phyloP scores from a whole-genome alignment of 768 basidiomycete genomes.

The Lentinula guzmanii region DNA sequence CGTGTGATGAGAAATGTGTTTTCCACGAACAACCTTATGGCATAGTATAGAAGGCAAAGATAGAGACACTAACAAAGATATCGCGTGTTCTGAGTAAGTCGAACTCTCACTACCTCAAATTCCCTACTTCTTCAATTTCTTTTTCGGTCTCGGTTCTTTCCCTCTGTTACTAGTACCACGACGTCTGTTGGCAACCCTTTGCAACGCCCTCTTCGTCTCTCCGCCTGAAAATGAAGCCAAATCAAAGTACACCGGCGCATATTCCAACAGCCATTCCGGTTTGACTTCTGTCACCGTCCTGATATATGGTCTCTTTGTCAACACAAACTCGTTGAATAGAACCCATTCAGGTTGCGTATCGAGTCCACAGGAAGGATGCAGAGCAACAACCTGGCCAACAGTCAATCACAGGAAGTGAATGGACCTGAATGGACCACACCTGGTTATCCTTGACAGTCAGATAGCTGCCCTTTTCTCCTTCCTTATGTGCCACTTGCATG shows the following conservation, averaged over 20 bases:
- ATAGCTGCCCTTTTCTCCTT: conserved; percentile 85
- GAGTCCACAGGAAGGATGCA: conserved; percentile 87
- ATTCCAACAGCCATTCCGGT: conserved; percentile 82
- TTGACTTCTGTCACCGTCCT: conserved; percentile 85
- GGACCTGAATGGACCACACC: conserved; percentile 29
- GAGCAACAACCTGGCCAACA: conserved; percentile 46
- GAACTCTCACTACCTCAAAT: no score
- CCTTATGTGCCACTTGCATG: conserved; percentile 96
- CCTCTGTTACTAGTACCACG: neutral
- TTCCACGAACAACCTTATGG: no score
- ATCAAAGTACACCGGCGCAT: conserved; percentile 66
- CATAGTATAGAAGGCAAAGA: no score
- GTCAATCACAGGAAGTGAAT: neutral
- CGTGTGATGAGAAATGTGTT: no score
- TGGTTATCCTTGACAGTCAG: conserved; percentile 94
- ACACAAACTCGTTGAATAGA: conserved; percentile 88
- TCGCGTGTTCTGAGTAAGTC: no score
- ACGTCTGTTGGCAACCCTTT: conserved; percentile 44
- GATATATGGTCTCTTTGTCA: conserved; percentile 86
- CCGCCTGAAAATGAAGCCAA: conserved; percentile 55
- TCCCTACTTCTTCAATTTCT: conserved; percentile 1
- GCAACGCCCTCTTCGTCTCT: conserved; percentile 63
- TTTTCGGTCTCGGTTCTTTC: conserved; percentile 5
- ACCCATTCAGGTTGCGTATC: conserved; percentile 91
- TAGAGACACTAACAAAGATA: no score